Conservation (phyloP, 805 yeast genomes). For the Vanderwaltozyma yarrowii region DNA sequence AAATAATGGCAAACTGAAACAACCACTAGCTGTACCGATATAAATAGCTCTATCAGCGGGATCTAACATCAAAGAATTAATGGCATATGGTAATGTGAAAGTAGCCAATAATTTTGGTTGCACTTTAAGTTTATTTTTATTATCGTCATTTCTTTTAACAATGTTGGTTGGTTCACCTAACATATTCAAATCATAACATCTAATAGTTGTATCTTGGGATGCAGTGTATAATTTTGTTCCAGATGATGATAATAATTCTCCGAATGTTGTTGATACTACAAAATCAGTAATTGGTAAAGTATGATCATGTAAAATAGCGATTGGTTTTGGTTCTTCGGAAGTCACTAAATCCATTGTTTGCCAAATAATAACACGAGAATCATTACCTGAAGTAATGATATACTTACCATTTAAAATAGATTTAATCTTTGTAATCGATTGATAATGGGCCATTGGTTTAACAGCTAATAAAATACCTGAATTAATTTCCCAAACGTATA, state of each 20-base stretch:
- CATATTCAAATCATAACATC: conserved; percentile 51
- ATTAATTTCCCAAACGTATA: conserved; percentile 76
- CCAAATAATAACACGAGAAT: conserved; percentile 74
- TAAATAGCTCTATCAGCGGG: conserved; percentile 71
- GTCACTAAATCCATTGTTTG: conserved; percentile 44
- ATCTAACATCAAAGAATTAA: conserved; percentile 54
- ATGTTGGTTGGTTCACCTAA: conserved; percentile 8
- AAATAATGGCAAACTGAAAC: conserved; percentile 17
- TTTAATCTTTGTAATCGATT: conserved; percentile 49
- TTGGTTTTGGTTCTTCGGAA: conserved; percentile 42
- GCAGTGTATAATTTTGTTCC: conserved; percentile 59
- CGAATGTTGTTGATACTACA: conserved; percentile 36
- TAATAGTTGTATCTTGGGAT: conserved; percentile 64
- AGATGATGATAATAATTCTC: conserved; percentile 24
- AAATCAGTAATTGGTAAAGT: conserved; percentile 35
- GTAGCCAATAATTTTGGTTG: conserved; percentile 45
- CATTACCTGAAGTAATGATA: conserved; percentile 68
- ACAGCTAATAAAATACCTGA: conserved; percentile 68
- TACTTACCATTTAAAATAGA: conserved; percentile 55
- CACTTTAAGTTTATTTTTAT: background rate
- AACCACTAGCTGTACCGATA: conserved; percentile 58
- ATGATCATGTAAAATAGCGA: conserved; percentile 51
- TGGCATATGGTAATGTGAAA: conserved; percentile 52
- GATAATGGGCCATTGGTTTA: conserved; percentile 72
- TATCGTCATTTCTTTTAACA: conserved; percentile 21